Conservation (phyloP, 2,329 filamentous ascomycete genomes). For the Sclerotinia nivalis region DNA sequence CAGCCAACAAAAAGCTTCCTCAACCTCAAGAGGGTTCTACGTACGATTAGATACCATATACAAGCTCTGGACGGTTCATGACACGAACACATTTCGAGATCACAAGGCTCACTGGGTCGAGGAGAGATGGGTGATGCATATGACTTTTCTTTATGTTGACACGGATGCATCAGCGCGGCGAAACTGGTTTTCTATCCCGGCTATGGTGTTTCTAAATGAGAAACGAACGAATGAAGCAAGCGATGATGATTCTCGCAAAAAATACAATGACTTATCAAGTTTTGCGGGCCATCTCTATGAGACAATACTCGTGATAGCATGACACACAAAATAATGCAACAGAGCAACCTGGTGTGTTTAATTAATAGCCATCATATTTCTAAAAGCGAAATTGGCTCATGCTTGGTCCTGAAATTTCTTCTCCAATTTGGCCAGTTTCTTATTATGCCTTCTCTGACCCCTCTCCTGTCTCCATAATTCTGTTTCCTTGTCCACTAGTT, state of each 20-base stretch:
- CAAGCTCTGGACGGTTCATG: not conserved
- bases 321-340: not conserved
- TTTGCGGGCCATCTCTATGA: not conserved
- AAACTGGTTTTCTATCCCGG: slow-evolving; percentile 33
- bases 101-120: not conserved
- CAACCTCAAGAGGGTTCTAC: slow-evolving; percentile 86
- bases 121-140: slow-evolving; percentile 11
- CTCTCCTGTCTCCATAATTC: slow-evolving; percentile 43
- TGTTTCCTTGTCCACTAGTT: slow-evolving; percentile 51
- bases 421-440: slow-evolving; percentile 26
- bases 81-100: slow-evolving; percentile 8
- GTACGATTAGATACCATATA: slow-evolving; percentile 40
- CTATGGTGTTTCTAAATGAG: slow-evolving; percentile 29
- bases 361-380: not conserved
- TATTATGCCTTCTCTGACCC: slow-evolving; percentile 35
- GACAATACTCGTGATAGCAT: not conserved
- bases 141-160: slow-evolving; percentile 29
- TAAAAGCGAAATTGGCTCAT: slow-evolving; percentile 4
- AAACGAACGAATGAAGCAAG: slow-evolving; percentile 25
- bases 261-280: not conserved
- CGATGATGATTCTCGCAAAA: slow-evolving; percentile 15
- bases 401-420: slow-evolving; percentile 10
- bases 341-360: not conserved
- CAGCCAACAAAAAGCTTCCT: slow-evolving; percentile 89
- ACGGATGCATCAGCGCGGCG: slow-evolving; percentile 42